Evolutionary conservation across 1,284 basidiomycete species (phyloP), one percentile per base, ranked within the genome.

Genomic region (Ganoderma multipileum): DNA sequence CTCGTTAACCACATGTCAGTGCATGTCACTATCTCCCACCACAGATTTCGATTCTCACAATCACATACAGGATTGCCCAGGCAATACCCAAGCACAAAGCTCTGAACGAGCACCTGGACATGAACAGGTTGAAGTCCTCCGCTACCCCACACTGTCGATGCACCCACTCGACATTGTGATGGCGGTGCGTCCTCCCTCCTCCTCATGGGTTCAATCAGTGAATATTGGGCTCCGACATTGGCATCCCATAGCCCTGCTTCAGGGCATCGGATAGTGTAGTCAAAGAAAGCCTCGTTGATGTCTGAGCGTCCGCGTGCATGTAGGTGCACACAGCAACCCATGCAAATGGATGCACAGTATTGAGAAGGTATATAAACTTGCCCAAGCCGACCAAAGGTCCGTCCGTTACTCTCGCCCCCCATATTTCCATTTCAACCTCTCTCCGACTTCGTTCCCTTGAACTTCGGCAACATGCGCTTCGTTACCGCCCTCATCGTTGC

Each of bases 401-500:
- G 20, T 44, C 23, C n/a, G 3, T 14, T 14, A 41, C 16, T 41
- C 11, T 41, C 39, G 39, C 39, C 12, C 39, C 14, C 9, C 9
- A n/a, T 20, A 20, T 44, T 20, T 20, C 42, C 18, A 16, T 20
- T 20, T 20, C 42, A 6, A 16, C 18, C 20, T 44, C 18, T 20
- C 18, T 18, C 4, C 44, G 12, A 23, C 44, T 47, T 47, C 9
- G 11, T 47, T 47, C n/a, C n/a, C n/a, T n/a, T n/a, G n/a, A 3
- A 0, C n/a, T 44, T 47, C 44, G 9, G n/a, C n/a, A n/a, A 47
- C 44, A 47, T 47, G 44, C 44, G n/a, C 44, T 47, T 47, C 44
- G 3, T 5, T 23, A 4, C n/a, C 44, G n/a, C 12, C 44, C 44
- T 47, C 66, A 47, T 68, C 42, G 61, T 65, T 47, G 63, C 61